These are phyloP conservation scores for Xanthoconium stramineum DNA, from an alignment of 768 basidiomycete genomes.

Conservation along the genomic window DNA sequence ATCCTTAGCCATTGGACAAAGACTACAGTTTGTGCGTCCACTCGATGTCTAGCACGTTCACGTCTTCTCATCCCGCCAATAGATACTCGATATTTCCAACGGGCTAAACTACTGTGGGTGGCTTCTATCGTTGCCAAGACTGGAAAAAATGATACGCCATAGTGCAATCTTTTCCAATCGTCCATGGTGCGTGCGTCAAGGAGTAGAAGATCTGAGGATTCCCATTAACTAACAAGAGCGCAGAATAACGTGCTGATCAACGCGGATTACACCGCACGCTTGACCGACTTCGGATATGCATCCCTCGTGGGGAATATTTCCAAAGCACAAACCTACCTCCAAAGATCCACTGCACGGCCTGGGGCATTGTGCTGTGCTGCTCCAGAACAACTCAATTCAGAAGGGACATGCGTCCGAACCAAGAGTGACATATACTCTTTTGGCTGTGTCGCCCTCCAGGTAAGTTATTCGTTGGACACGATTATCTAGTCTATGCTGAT, in stretches of 20 bases:
- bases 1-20: not conserved
- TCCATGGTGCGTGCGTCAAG: slow-evolving; percentile 17
- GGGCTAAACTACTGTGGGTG: slow-evolving; percentile 16
- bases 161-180: slow-evolving; percentile 16
- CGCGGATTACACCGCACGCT: slow-evolving; percentile 29
- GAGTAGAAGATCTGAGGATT: too few relatives aligned
- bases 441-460: not conserved
- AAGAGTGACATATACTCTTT: not conserved
- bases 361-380: not conserved
- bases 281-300: slow-evolving; percentile 43
- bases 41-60: not conserved
- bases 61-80: slow-evolving; percentile 15
- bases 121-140: rapidly evolving
- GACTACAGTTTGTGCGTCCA: not conserved
- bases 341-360: not conserved
- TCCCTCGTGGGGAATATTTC: slow-evolving; percentile 21
- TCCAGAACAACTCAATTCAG: not conserved
- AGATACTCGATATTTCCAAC: slow-evolving; percentile 14
- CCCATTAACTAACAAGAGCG: not conserved
- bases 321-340: slow-evolving; percentile 1
- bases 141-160: not conserved
- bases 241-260: slow-evolving; percentile 21
- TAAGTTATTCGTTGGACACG: too few relatives aligned
- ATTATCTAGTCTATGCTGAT: not conserved
- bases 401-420: not conserved